Evolutionary conservation across 768 basidiomycete species (phyloP), one percentile per base, ranked within the genome.

Genomic region (Mycena latifolia): DNA sequence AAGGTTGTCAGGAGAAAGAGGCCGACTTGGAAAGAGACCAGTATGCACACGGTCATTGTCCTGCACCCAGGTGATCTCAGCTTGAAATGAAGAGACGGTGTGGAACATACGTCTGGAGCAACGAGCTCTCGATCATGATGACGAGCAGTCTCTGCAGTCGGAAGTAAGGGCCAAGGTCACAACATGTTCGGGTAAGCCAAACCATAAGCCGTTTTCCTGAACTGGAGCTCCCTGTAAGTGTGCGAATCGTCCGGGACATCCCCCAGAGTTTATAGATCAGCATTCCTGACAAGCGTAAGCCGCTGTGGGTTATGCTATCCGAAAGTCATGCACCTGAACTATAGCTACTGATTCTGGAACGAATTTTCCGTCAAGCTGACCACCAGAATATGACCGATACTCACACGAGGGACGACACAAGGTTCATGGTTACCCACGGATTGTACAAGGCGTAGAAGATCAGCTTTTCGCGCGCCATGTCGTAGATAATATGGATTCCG

Each of bases 401-500:
- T 43, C 20, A 43, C 41, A 43, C 20, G 20, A 43, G 41, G 3
- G 61, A 62, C 7, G 53, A 54, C 0, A 55, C 45, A 12, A 62
- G 52, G 22, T 27, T 55, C 7, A 6, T 39, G 14, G 35, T 47
- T 4, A 54, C 53, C 61, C 53, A 55, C 14, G 61, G 52, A 48
- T 55, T 55, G 15, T 53, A 62, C 7, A 48, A 25, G 25, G 11
- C 18, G 45, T 46, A 62, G 6, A 55, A 62, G 45, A 47, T 29
- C 12, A 62, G 25, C 1, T 31, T 62, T 43, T 62, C 61, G 10
- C 53, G 61, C 22, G 61, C 47, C 46, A 62, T 11, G 25, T 55
- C 53, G 9, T n/a, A 18, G n/a, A 62, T 35, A 12, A 48, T 48
- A 22, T 39, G 53, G 17, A 55, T 39, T 11, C 53, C 61, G 45